Base-by-base conservation (phyloP, 139 green algal genomes). In the Closterium sp. region DNA sequence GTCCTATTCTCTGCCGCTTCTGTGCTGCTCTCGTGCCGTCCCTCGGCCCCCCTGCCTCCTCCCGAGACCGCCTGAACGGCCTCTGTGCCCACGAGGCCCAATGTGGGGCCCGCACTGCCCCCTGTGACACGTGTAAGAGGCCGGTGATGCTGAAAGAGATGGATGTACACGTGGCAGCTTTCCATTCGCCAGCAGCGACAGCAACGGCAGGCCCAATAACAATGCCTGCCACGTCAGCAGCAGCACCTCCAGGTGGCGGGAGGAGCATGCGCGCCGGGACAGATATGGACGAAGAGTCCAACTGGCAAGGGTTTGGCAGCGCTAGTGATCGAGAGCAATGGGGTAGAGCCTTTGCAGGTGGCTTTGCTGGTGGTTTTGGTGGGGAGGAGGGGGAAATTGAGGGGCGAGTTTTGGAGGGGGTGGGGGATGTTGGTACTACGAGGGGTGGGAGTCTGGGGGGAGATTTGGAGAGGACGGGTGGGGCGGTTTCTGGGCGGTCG, bases 71-170 rank as follows among this genome's bases (percentile, higher is more conserved):
- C 3, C 9, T 69, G 12, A 69, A 69, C 12, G 92, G 92, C 28
- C 88, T 94, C 28, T 88, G 83, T 2, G 66, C 55, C 25, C 92
- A 94, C 90, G 92, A 94, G 84, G 64, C 34, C 1, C 16, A 64
- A 2, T 94, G 92, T 34, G 92, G 92, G 31, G 33, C 83, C 10
- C 85, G 92, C 31, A 94, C 92, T 4, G 64, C 89, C 31, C 43
- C 85, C 10, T 94, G 92, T 36, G 89, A 94, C 34, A 87, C 64
- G 16, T 94, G 92, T 34, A 31, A 23, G 9, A 85, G 87, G 32
- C 25, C 55, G 23, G 86, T 94, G 31, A 94, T 88, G 89, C 66
- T 94, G 2, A 94, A 94, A 35, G 89, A 94, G 21, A 55, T 94
- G 25, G 33, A 93, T 10, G 25, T 94, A 3, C 92, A 94, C 55